phyloP scores from a whole-genome alignment of 2,329 filamentous ascomycete genomes.

The Emergomyces pasteurianus region DNA sequence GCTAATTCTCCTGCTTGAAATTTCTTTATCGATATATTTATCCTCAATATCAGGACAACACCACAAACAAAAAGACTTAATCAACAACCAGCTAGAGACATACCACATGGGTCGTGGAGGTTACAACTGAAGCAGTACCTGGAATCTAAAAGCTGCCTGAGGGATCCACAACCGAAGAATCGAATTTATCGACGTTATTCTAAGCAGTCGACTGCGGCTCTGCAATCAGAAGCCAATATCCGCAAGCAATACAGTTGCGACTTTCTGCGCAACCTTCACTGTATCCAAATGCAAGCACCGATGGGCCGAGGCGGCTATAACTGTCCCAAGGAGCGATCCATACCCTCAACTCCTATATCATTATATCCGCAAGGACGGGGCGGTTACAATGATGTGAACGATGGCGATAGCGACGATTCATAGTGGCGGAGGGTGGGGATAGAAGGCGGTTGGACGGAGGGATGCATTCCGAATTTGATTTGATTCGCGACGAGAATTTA shows the following conservation, averaged over 20 bases:
- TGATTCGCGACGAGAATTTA: background rate
- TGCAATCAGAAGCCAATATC: background rate
- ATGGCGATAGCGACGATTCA: constrained; percentile 11
- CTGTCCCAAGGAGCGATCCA: constrained; percentile 11
- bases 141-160: background rate
- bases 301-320: constrained; percentile 29
- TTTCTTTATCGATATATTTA: background rate
- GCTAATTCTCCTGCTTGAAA: background rate
- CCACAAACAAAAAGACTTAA: background rate
- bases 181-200: background rate
- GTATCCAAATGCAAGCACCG: constrained; percentile 5
- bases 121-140: background rate
- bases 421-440: constrained; percentile 1
- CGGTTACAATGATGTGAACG: constrained; percentile 21
- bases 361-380: constrained; percentile 19
- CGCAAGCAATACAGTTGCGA: background rate
- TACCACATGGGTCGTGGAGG: constrained; percentile 2
- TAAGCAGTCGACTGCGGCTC: background rate
- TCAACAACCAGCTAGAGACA: background rate
- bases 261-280: background rate
- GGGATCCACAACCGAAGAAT: background rate
- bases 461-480: background rate
- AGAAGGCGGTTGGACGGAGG: background rate
- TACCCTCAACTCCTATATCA: constrained; percentile 2
- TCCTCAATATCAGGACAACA: background rate